A percentile compares a stretch with the other conserved stretches of the same genome.
phyloP scores from a whole-genome alignment of 2,329 filamentous ascomycete species.

The Paramyrothecium sp. region DNA sequence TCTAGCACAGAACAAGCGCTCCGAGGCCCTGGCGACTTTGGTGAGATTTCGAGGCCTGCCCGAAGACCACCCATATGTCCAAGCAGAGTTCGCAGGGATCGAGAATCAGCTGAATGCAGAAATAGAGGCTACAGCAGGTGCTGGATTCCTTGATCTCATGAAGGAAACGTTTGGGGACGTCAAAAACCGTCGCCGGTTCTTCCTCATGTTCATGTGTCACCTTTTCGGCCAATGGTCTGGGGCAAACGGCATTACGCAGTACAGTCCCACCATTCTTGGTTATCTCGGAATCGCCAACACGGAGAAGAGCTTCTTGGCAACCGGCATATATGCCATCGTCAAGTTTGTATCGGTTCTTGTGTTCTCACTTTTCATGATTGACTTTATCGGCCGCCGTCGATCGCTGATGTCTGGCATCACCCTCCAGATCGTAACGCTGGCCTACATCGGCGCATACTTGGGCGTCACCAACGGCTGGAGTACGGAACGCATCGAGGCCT shows the following conservation, averaged over 20 bases:
- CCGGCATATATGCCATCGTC: slow-evolving; percentile 21
- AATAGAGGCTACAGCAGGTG: slow-evolving; percentile 28
- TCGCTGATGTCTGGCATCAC: slow-evolving; percentile 30
- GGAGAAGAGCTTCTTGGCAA: slow-evolving; percentile 20
- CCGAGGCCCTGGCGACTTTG: slow-evolving; percentile 14
- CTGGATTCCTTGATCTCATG: slow-evolving; percentile 24
- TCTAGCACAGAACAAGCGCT: slow-evolving; percentile 14
- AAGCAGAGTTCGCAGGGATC: slow-evolving; percentile 23
- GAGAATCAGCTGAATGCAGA: slow-evolving; percentile 29
- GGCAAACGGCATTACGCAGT: slow-evolving; percentile 27
- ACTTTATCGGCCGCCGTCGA: slow-evolving; percentile 26
- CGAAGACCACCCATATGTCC: slow-evolving; percentile 23
- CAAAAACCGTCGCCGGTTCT: slow-evolving; percentile 23
- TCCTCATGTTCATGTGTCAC: slow-evolving; percentile 26
- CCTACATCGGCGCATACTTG: slow-evolving; percentile 26
- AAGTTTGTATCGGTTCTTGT: slow-evolving; percentile 25
- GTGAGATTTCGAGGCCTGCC: slow-evolving; percentile 20
- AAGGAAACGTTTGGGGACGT: slow-evolving; percentile 29
- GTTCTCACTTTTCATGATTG: slow-evolving; percentile 26
- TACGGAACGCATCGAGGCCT: slow-evolving; percentile 9
- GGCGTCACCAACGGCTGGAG: slow-evolving; percentile 23
- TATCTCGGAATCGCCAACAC: slow-evolving; percentile 21
- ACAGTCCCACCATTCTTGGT: slow-evolving; percentile 25
- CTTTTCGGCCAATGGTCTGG: slow-evolving; percentile 24
- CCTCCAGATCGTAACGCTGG: slow-evolving; percentile 27